Evolutionary conservation across 768 basidiomycete species (phyloP).

Genomic region (Tylopilus sp.): DNA sequence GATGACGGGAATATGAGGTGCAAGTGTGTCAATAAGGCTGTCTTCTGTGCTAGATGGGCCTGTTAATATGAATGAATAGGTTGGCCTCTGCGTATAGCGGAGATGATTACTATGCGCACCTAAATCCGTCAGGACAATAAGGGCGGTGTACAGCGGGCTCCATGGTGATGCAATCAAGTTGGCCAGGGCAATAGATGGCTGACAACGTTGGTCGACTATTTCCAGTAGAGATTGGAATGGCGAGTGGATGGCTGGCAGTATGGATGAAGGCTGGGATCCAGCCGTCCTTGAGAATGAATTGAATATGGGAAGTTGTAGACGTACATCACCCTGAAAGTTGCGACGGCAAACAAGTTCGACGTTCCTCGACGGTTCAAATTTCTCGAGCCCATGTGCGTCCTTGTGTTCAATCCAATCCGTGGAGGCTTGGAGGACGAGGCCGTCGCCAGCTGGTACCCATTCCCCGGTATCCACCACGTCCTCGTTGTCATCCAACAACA

Average conservation of each 20-base stretch:
- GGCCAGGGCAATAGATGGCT: constrained; percentile 49
- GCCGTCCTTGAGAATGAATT: constrained; percentile 7
- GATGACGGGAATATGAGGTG: constrained; percentile 55
- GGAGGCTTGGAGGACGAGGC: constrained; percentile 51
- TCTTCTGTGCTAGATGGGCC: constrained; percentile 37
- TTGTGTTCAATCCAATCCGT: constrained; percentile 71
- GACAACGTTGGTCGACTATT: constrained; percentile 49
- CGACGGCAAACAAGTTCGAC: constrained; percentile 56
- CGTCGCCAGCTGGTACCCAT: constrained; percentile 50
- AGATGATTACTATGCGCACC: constrained; percentile 32
- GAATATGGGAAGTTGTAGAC: constrained; percentile 22
- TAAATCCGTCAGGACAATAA: constrained; percentile 50
- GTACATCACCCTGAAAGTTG: constrained; percentile 43
- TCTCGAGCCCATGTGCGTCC: constrained; percentile 63
- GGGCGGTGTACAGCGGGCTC: constrained; percentile 57
- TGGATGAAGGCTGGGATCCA: constrained; percentile 26
- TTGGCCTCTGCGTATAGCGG: constrained; percentile 6
- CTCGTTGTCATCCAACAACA: constrained; percentile 62
- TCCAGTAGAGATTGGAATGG: constrained; percentile 54
- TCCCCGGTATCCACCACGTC: constrained; percentile 60
- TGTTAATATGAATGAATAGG: constrained; percentile 4
- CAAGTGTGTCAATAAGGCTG: constrained; percentile 46
- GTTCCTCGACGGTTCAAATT: constrained; percentile 61
- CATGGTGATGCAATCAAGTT: constrained; percentile 55
- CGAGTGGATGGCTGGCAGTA: constrained; percentile 46